phyloP scores from a whole-genome alignment of 2,329 filamentous ascomycete species.

The Pseudonectria buxi region DNA sequence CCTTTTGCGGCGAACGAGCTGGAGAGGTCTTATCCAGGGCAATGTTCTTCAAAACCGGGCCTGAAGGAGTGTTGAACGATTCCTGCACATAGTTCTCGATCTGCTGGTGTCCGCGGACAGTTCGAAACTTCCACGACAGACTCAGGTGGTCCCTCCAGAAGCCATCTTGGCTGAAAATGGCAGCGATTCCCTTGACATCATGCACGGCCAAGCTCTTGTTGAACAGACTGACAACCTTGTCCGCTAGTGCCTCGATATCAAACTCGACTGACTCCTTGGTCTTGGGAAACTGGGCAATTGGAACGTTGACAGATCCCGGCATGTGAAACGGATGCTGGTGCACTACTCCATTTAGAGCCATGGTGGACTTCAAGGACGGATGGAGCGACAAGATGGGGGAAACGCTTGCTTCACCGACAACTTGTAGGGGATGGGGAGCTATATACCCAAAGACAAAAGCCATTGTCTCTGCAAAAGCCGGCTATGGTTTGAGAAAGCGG shows the following conservation, averaged over 20 bases:
- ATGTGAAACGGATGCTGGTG: no score
- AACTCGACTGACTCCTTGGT: slow-evolving; percentile 27
- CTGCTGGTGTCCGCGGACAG: slow-evolving; percentile 24
- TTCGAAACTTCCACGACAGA: slow-evolving; percentile 47
- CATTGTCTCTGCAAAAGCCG: no score
- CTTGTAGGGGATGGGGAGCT: no score
- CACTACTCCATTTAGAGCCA: no score
- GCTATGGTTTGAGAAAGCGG: no score
- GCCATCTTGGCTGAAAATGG: slow-evolving; percentile 36
- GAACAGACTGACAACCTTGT: no score
- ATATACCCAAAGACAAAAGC: no score
- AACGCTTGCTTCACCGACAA: no score
- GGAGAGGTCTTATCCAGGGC: slow-evolving; percentile 40
- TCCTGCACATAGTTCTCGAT: slow-evolving; percentile 28
- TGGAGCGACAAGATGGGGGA: no score
- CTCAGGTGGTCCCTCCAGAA: slow-evolving; percentile 53
- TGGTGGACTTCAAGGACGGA: no score
- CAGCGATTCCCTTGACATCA: slow-evolving; percentile 28
- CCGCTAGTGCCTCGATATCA: slow-evolving; percentile 25
- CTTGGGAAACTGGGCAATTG: slow-evolving; percentile 37
- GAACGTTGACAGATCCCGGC: slow-evolving; percentile 50
- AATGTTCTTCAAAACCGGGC: slow-evolving; percentile 38
- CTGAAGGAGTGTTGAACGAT: no score
- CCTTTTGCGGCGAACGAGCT: no score
- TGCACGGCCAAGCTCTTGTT: slow-evolving; percentile 33